Evolutionary conservation across 352 stramenopile species (phyloP).

Genomic region (Chrysophaeum taylorii): DNA sequence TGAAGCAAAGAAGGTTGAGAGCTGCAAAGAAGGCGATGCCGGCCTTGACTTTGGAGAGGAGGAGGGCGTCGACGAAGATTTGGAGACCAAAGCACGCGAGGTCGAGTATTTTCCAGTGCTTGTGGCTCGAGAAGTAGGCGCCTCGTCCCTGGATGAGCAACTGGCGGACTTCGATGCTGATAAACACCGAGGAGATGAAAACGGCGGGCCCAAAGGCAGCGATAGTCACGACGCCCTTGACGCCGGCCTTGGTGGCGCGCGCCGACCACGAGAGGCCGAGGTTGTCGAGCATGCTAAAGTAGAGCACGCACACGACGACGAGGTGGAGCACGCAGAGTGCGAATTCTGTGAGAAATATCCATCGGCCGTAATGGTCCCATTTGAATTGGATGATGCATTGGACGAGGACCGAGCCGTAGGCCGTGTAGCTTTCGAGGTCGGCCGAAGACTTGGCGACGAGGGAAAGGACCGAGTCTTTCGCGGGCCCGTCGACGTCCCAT

Average conservation of each 20-base stretch:
- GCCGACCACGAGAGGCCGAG: background rate
- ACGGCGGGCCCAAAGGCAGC: background rate
- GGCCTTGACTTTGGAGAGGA: too few relatives aligned
- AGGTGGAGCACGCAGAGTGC: background rate
- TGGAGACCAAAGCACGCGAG: background rate
- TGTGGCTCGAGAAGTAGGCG: background rate
- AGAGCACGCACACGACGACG: background rate
- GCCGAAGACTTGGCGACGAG: background rate
- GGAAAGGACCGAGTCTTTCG: background rate
- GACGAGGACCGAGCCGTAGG: background rate
- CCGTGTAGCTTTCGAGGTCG: background rate
- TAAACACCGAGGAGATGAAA: background rate
- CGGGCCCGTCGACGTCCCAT: background rate
- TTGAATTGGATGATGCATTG: background rate
- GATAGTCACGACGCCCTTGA: background rate
- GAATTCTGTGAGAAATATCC: background rate
- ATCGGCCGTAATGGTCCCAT: background rate
- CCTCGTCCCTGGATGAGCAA: background rate
- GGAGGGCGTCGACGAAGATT: background rate
- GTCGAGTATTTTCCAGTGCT: background rate
- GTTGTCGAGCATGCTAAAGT: background rate
- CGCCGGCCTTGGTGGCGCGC: background rate
- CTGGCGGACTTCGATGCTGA: background rate
- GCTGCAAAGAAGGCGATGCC: background rate
- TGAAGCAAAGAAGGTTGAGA: background rate